phyloP scores from a whole-genome alignment of 1,284 basidiomycete species.

The Tranzscheliella williamsii region DNA sequence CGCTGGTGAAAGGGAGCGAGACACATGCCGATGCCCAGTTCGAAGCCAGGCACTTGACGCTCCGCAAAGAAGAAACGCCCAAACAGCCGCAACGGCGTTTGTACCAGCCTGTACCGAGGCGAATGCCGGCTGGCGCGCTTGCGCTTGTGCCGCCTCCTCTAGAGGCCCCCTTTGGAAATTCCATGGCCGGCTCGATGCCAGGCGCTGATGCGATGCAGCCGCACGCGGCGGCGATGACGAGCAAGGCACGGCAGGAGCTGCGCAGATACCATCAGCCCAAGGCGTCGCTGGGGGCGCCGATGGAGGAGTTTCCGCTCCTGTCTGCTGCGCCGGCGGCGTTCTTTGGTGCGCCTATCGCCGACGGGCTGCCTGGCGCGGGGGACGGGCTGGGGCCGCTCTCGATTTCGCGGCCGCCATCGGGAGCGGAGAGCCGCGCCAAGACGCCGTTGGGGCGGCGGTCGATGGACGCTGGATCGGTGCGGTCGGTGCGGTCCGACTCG shows the following conservation, averaged over 20 bases:
- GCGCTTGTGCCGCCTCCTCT: constrained; percentile 12
- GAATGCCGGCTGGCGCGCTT: constrained; percentile 13
- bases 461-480: constrained; percentile 18
- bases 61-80: background rate
- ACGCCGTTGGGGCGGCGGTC: constrained; percentile 6
- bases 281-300: constrained; percentile 12
- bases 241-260: constrained; percentile 6
- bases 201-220: background rate
- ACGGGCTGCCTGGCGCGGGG: background rate
- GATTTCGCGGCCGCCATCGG: constrained; percentile 6
- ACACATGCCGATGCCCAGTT: background rate
- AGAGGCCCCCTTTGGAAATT: constrained; percentile 14
- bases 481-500: constrained; percentile 4
- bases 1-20: constrained; percentile 5
- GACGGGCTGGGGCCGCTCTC: background rate
- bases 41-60: background rate
- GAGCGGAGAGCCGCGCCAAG: background rate
- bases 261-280: constrained; percentile 1
- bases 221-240: constrained; percentile 2
- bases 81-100: too few relatives aligned
- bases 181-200: constrained; percentile 4
- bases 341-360: constrained; percentile 1
- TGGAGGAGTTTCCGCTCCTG: constrained; percentile 5
- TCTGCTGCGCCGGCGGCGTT: constrained; percentile 1
- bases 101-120: constrained; percentile 1